Base-by-base conservation (phyloP, 73 alveolate species). In the Durusdinium trenchii region DNA sequence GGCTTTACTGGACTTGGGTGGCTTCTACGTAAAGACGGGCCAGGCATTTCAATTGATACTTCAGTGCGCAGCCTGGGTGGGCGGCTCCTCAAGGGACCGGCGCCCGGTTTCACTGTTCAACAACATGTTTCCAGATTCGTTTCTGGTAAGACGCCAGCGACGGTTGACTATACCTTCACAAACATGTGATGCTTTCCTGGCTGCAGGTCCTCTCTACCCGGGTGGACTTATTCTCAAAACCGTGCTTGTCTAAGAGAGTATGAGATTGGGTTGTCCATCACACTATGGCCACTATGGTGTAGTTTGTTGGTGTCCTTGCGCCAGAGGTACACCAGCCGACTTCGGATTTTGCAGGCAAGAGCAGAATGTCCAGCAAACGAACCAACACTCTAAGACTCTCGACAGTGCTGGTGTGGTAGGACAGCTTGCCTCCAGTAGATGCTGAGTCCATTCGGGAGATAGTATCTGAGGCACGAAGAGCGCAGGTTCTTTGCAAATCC, bases 11-110 rank as follows among this genome's bases (percentile, higher is more conserved):
- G 84, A 57, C 45, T 40, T 93, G 78, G 98, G 98, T 42, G 98
- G 98, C 81, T 93, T 93, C 98, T 93, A 93, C 26, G 98, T 93
- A 48, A 93, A 93, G 61, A 93, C 98, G 3, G 98, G 98, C 16
- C 98, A 90, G 96, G 96, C 61, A 26, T n/a, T n/a, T 12, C 28
- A 54, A 20, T 20, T 54, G 64, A 54, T 20, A 9, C 20, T 54
- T 54, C 28, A 12, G 64, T 20, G 64, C 20, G 91, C 45, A 0
- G 1, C 46, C 6, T 6, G 9, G 46, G 9, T 16, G 85, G 28
- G 30, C 30, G 52, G 26, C 30, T 35, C n/a, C 85, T 23, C 9
- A 62, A 62, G 6, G 78, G 43, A 5, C 5, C 32, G 38, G 43
- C 78, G 32, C 78, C 40, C 38, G 9, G 38, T 62, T 2, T 60